phyloP scores from a whole-genome alignment of 1,284 basidiomycete genomes.

The Amylostereum chailletii region DNA sequence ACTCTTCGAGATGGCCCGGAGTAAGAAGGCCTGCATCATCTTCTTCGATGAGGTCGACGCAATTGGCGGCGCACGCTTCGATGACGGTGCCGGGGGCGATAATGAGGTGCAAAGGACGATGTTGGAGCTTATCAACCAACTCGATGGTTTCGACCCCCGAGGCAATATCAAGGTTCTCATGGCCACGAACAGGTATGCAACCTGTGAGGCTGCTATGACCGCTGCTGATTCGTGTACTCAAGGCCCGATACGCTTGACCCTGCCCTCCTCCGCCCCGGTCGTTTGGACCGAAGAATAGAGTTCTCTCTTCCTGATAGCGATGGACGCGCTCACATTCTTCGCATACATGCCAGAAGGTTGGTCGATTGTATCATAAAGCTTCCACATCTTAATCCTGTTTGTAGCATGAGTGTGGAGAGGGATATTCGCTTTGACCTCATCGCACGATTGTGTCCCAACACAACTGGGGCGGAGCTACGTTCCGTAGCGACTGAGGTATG shows the following conservation, averaged over 20 bases:
- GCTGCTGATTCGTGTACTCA: slow-evolving; percentile 6
- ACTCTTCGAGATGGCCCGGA: slow-evolving; percentile 97
- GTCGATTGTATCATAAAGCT: slow-evolving; percentile 13
- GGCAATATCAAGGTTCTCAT: slow-evolving; percentile 99
- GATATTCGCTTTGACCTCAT: slow-evolving; percentile 98
- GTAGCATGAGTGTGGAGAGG: slow-evolving; percentile 93
- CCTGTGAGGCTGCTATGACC: neutral
- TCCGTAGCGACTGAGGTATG: slow-evolving; percentile 92
- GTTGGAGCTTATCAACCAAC: slow-evolving; percentile 98
- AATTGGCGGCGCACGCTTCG: slow-evolving; percentile 97
- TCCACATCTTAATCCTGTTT: slow-evolving; percentile 7
- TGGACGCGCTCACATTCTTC: slow-evolving; percentile 93
- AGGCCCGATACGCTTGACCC: slow-evolving; percentile 98
- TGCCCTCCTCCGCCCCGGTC: slow-evolving; percentile 91
- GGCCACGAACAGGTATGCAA: slow-evolving; percentile 87
- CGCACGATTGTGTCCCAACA: slow-evolving; percentile 94
- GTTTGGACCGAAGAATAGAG: slow-evolving; percentile 93
- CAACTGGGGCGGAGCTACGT: slow-evolving; percentile 94
- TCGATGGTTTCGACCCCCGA: slow-evolving; percentile 97
- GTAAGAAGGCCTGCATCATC: slow-evolving; percentile 99
- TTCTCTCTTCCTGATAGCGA: slow-evolving; percentile 95
- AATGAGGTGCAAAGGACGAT: slow-evolving; percentile 99
- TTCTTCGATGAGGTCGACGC: slow-evolving; percentile 99
- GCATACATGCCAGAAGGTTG: slow-evolving; percentile 92
- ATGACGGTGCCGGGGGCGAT: slow-evolving; percentile 97